Conservation (phyloP, 495 filamentous ascomycete species). For the Thozetella sp. region DNA sequence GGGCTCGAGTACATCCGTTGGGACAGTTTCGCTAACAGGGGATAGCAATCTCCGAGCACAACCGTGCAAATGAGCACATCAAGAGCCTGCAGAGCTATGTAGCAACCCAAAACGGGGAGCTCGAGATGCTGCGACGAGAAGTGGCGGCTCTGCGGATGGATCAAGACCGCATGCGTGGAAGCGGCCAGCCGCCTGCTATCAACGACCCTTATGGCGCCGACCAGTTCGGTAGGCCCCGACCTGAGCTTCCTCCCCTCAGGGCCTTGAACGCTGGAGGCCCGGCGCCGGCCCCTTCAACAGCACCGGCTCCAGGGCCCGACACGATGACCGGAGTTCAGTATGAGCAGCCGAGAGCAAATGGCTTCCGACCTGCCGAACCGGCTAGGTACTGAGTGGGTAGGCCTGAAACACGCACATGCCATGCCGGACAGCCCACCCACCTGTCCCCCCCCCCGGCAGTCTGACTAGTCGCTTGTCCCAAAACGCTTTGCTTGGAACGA, state of each 20-base stretch:
- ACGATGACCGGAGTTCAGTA: conserved; percentile 60
- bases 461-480: neutral
- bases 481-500: neutral
- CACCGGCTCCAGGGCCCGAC: conserved; percentile 31
- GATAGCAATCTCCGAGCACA: conserved; percentile 58
- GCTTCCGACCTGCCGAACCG: conserved; percentile 26
- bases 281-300: conserved; percentile 6
- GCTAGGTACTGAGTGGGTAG: conserved; percentile 9
- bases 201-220: conserved; percentile 27
- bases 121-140: conserved; percentile 49
- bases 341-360: conserved; percentile 38
- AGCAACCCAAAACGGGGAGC: conserved; percentile 36
- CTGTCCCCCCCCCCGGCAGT: neutral
- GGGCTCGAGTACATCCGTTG: conserved; percentile 3
- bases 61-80: conserved; percentile 40
- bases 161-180: conserved; percentile 50
- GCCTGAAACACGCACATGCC: neutral
- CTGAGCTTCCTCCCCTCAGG: conserved; percentile 51
- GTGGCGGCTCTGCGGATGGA: conserved; percentile 52
- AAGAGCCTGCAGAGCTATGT: conserved; percentile 32
- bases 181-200: conserved; percentile 15
- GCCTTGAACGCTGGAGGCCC: conserved; percentile 24
- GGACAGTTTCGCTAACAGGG: too few relatives aligned
- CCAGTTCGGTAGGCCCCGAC: conserved; percentile 28
- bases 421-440: neutral